Evolutionary conservation across 2,329 filamentous ascomycete genomes (phyloP), one percentile per base, ranked within the genome.

Genomic region (Septoria linicola): DNA sequence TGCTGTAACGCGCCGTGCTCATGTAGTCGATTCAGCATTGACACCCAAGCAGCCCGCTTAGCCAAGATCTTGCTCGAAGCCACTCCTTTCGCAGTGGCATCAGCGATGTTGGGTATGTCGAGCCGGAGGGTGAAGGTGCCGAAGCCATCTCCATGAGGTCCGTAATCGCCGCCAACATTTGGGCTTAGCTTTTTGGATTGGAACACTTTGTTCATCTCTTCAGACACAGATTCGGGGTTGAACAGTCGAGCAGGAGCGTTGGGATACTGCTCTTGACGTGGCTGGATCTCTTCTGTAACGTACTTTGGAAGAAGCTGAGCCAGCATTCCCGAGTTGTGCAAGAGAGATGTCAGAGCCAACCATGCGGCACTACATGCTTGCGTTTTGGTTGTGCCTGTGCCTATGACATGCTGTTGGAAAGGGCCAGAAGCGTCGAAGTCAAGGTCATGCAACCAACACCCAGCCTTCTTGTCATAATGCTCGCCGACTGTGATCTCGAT

Each of bases 11-110:
- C 46, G 14, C 51, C 51, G n/a, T 32, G 32, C 10, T 2, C 20
- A 25, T 48, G 44, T 16, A 48, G 44, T 13, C 36, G 35, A 34
- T 30, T 41, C 20, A 54, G 23, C 46, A 50, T 50, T 8, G 51
- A 46, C 8, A 50, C 46, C 51, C 51, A 54, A 17, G 51, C 46
- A 41, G 42, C 37, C 6, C 25, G 21, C 35, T 44, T 49, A 21
- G 51, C 46, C 3, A 16, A 6, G 6, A 4, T n/a, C 19, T 47
- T 54, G 36, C 30, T 43, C 13, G 25, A 13, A 16, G 8, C 51
- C 5, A 10, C 17, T 3, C 46, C 51, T 19, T 32, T 41, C 11
- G 41, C 42, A 6, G 32, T 46, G 32, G 48, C 51, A 41, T 50
- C 42, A 20, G 23, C 36, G 3, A 54, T 36, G 19, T 36, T 46